Percentiles rank a stretch among this genome's conserved stretches.
Conservation (phyloP, 345 rosid species). For the Lepidium africanum region DNA sequence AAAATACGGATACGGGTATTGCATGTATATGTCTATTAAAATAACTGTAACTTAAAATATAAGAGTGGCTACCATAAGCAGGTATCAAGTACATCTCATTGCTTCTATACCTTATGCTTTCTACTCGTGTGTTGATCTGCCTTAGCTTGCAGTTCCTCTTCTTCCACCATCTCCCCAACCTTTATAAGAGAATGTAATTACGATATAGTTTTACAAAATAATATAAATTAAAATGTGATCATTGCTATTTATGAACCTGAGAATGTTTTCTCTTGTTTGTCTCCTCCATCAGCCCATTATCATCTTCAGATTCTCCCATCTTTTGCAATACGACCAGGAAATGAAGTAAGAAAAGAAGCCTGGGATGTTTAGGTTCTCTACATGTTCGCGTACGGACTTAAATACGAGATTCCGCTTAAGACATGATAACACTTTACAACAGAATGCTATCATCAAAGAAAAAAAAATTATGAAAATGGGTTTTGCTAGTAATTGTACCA, state of each 20-base stretch:
- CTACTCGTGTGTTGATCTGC: conserved; percentile 29
- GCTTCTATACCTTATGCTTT: conserved; percentile 42
- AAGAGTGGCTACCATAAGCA: not conserved
- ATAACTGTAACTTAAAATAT: too few relatives aligned
- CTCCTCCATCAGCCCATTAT: not conserved
- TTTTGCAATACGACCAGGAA: conserved; percentile 16
- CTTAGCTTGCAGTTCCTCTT: conserved; percentile 10
- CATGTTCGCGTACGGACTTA: too few relatives aligned
- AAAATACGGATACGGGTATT: too few relatives aligned
- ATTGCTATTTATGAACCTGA: conserved; percentile 7
- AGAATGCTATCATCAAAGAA: too few relatives aligned
- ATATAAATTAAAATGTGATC: not conserved
- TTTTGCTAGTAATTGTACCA: conserved; percentile 27
- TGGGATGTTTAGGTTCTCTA: not conserved
- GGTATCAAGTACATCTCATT: not conserved
- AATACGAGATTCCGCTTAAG: too few relatives aligned
- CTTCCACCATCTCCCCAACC: conserved; percentile 18
- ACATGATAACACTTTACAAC: too few relatives aligned
- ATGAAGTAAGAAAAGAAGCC: not conserved
- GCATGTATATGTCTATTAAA: too few relatives aligned
- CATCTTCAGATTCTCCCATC: conserved; percentile 18
- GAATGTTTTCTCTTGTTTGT: conserved; percentile 23
- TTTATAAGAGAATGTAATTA: not conserved
- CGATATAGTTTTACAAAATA: not conserved
- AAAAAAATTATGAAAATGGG: not conserved